Evolutionary conservation across 2,329 filamentous ascomycete species (phyloP), one percentile per base, ranked within the genome.

Genomic region (Penicillium sp.): DNA sequence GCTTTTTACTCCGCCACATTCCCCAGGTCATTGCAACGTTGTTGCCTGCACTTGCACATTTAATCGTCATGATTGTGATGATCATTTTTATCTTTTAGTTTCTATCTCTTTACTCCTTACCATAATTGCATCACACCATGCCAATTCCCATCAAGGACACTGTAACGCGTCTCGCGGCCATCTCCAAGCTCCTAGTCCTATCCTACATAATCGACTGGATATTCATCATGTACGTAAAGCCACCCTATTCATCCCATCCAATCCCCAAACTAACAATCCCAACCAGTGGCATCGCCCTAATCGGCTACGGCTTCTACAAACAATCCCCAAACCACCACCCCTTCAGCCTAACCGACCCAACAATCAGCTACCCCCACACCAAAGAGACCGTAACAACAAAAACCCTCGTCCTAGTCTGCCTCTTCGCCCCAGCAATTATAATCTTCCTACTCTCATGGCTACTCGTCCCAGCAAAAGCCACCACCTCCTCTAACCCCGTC

Each of bases 191-290:
- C 41, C 74, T 91, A 41, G 70, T 88, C 42, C 68, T 84, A 10
- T 89, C 88, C 4, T 93, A 93, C 71, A 75, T 87, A 48, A 76
- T 90, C 58, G 90, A 93, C 77, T 93, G 90, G 90, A 70, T 89
- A 47, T 79, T 90, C 3, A 77, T 78, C 25, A 75, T 88, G 82
- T 84, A 73, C 68, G 78, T 71, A 5, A 2, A 13, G 4, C 25
- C 17, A 38, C 9, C 4, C 17, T 25, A 38, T 5, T 2, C 31
- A 21, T 6, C n/a, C 3, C 38, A 44, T 19, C 9, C 6, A 27
- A 29, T 7, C 2, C 1, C 25, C 17, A 15, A 43, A 27, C 8
- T 47, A 15, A 47, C 43, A 39, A 48, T 13, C 15, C 6, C 25
- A 39, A 31, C 21, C 65, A 84, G 82, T 39, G 80, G 74, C 19